phyloP scores from a whole-genome alignment of 1,284 basidiomycete genomes.

The Ustilago lituana region DNA sequence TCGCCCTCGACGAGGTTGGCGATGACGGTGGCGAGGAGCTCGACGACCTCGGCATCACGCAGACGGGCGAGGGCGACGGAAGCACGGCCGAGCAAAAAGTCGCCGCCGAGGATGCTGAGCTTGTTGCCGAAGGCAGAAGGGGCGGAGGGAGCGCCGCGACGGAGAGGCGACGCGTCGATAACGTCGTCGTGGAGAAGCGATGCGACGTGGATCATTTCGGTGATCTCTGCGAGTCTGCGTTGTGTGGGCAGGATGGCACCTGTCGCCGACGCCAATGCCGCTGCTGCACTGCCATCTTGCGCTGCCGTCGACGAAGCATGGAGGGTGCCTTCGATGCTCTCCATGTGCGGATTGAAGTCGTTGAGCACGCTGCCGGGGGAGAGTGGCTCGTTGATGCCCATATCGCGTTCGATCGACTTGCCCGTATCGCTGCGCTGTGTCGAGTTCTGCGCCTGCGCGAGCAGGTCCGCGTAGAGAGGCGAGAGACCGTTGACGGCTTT shows the following conservation, averaged over 20 bases:
- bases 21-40: conserved; percentile 90
- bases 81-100: conserved; percentile 92
- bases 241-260: conserved; percentile 79
- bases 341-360: conserved; percentile 78
- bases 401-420: conserved; percentile 51
- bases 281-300: conserved; percentile 10
- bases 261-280: conserved; percentile 17
- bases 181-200: conserved; percentile 95
- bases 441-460: conserved; percentile 65
- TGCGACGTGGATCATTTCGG: conserved; percentile 98
- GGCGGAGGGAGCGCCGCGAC: conserved; percentile 83
- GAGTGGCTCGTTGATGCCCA: conserved; percentile 75
- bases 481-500: conserved; percentile 87
- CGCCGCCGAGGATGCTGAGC: conserved; percentile 89
- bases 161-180: conserved; percentile 83
- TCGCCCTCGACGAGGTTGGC: conserved; percentile 97
- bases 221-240: conserved; percentile 89
- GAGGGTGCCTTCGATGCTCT: conserved; percentile 36
- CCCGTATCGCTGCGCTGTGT: conserved; percentile 62
- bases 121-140: conserved; percentile 95
- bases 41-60: conserved; percentile 87
- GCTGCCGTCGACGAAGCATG: neutral
- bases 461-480: conserved; percentile 69
- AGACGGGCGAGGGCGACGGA: conserved; percentile 86
- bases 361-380: conserved; percentile 79